Evolutionary conservation across 371 early-diverging fungal genomes (phyloP).

Genomic region (Mortierella sp.): DNA sequence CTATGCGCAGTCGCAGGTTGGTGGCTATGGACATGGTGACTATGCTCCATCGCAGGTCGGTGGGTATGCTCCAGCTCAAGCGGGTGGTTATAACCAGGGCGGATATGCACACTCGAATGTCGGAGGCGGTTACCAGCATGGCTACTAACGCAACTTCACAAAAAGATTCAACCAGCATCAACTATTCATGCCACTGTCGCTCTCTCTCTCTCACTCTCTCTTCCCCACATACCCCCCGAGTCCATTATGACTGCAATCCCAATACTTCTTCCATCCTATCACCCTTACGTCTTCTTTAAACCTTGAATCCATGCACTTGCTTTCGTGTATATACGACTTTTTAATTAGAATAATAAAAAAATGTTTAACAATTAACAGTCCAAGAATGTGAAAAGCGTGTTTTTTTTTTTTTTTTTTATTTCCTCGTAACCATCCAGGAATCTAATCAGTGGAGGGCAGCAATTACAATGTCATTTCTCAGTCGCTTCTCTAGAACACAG

Average conservation of each 20-base stretch:
- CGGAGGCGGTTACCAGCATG: constrained; percentile 40
- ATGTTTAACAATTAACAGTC: not conserved
- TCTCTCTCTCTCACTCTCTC: not conserved
- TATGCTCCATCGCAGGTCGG: constrained; percentile 33
- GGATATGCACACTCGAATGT: constrained; percentile 30
- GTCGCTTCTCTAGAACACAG: constrained; percentile 50
- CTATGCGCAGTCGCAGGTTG: constrained; percentile 28
- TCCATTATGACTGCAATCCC: not conserved
- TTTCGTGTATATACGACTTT: not conserved
- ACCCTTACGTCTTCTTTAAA: too few species aligned
- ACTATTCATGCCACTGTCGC: not conserved
- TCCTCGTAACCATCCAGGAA: not conserved
- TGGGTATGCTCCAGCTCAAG: constrained; percentile 36
- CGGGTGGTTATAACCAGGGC: constrained; percentile 28
- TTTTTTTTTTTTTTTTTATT: not conserved
- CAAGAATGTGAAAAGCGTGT: not conserved
- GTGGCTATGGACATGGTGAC: constrained; percentile 13
- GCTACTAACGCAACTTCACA: constrained; percentile 23
- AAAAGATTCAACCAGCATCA: not conserved
- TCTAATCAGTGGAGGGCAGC: not conserved
- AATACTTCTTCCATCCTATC: not conserved
- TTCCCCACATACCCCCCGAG: not conserved
- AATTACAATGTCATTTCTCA: constrained; percentile 39
- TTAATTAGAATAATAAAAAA: not conserved
- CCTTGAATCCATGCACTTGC: too few species aligned